Evolutionary conservation across 176 grass and related monocot species (phyloP).

Genomic region (Musa troglodytarum): DNA sequence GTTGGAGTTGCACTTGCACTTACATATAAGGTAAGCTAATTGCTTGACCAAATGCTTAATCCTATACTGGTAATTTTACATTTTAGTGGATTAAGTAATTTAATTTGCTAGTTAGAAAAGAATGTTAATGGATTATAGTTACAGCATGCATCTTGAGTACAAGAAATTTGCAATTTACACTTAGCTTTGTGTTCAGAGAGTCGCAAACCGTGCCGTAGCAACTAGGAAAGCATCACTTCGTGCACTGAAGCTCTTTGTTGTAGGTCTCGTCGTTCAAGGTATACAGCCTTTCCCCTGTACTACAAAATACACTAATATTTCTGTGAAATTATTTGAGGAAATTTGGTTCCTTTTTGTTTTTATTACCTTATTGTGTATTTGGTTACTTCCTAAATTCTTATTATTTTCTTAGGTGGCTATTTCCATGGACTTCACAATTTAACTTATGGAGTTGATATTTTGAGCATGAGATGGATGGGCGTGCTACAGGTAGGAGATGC

Average conservation of each 20-base stretch:
- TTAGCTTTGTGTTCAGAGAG: slow-evolving; percentile 30
- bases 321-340: not conserved
- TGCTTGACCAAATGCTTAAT: not conserved
- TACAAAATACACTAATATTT: not conserved
- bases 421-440: slow-evolving; percentile 50
- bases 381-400: not conserved
- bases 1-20: slow-evolving; percentile 64
- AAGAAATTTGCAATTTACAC: not conserved
- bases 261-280: slow-evolving; percentile 76
- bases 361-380: not conserved
- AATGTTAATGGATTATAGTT: not conserved
- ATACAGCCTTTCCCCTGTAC: slow-evolving; percentile 14
- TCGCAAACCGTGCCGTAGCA: slow-evolving; percentile 29
- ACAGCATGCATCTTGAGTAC: not conserved
- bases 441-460: slow-evolving; percentile 54
- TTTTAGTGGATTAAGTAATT: not conserved
- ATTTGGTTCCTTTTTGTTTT: not conserved
- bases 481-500: slow-evolving; percentile 48
- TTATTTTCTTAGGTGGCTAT: slow-evolving; percentile 51
- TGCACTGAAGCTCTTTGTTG: slow-evolving; percentile 53
- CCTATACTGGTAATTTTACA: not conserved
- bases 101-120: not conserved
- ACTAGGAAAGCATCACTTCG: slow-evolving; percentile 51
- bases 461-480: slow-evolving; percentile 52
- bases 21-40: slow-evolving; percentile 50